These are phyloP conservation scores for Fragosphaeria purpurea DNA, from an alignment of 2,329 filamentous ascomycete species.

Conservation along the genomic window DNA sequence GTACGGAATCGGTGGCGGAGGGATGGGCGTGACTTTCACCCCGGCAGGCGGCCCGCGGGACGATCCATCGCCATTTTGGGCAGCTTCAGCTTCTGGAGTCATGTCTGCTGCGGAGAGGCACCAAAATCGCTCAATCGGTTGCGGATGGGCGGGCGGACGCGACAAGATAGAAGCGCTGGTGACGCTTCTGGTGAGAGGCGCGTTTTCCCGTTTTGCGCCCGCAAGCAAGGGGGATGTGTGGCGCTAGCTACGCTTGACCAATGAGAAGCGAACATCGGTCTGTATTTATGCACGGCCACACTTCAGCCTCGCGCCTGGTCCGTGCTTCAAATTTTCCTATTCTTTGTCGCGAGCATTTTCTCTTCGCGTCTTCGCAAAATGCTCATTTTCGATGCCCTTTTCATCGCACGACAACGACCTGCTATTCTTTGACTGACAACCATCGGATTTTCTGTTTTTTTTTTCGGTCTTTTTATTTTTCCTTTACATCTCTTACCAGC, in stretches of 20 bases:
- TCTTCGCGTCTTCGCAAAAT: not conserved
- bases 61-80: not conserved
- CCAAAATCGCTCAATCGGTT: not conserved
- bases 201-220: not conserved
- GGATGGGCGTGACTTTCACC: conserved; percentile 13
- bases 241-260: conserved; percentile 5
- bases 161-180: too few relatives aligned
- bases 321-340: not conserved
- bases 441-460: too few relatives aligned
- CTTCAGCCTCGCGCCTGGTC: conserved; percentile 13
- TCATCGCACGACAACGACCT: too few relatives aligned
- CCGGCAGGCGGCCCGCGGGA: conserved; percentile 1
- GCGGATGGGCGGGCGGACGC: not conserved
- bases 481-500: too few relatives aligned
- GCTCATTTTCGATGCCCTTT: not conserved
- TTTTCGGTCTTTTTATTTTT: too few relatives aligned
- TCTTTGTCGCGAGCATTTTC: not conserved
- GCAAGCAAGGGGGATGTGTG: not conserved
- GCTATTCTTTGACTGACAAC: too few relatives aligned
- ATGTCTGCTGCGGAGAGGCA: not conserved
- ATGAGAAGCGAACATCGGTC: not conserved
- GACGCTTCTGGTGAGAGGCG: conserved; percentile 1
- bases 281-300: conserved; percentile 7
- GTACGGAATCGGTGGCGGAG: conserved; percentile 12
- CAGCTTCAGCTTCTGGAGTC: conserved; percentile 3